Conservation (phyloP, 352 stramenopile species). For the Phytopythium chamaehyphon region DNA sequence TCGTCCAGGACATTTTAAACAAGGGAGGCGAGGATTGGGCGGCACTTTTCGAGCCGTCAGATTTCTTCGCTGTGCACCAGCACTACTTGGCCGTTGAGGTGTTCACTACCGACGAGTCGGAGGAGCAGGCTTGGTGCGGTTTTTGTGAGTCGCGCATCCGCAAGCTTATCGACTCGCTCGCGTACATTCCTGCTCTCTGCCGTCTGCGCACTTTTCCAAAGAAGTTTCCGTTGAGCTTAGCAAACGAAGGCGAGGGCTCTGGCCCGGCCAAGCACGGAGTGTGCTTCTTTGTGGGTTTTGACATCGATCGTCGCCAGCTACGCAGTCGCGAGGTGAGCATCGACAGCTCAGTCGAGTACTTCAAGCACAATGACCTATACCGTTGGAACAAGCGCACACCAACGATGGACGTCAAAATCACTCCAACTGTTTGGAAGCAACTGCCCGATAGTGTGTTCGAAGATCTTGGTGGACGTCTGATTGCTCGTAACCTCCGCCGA, state of each 20-base stretch:
- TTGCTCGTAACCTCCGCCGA: constrained; percentile 52
- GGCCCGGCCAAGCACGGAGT: constrained; percentile 56
- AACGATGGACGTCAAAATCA: constrained; percentile 86
- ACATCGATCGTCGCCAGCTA: constrained; percentile 76
- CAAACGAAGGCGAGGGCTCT: constrained; percentile 16
- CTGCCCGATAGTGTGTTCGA: constrained; percentile 83
- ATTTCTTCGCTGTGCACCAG: constrained; percentile 88
- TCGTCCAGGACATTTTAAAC: constrained; percentile 83
- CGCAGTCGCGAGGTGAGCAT: constrained; percentile 80
- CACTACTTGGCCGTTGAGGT: constrained; percentile 92
- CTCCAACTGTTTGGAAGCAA: constrained; percentile 82
- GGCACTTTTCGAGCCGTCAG: constrained; percentile 72
- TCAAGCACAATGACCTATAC: constrained; percentile 88
- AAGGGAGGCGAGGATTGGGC: constrained; percentile 80
- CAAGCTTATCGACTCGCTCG: constrained; percentile 86
- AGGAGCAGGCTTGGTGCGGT: constrained; percentile 91
- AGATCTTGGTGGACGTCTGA: constrained; percentile 69
- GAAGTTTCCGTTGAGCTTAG: constrained; percentile 74
- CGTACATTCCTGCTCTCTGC: constrained; percentile 78
- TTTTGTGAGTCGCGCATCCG: constrained; percentile 93
- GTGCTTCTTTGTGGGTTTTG: constrained; percentile 86
- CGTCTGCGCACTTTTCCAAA: constrained; percentile 82
- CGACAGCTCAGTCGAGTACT: constrained; percentile 84
- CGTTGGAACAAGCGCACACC: constrained; percentile 85
- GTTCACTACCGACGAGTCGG: constrained; percentile 81